Evolutionary conservation across 768 basidiomycete genomes (phyloP), one percentile per base, ranked within the genome.

Genomic region (Boletus fagicola): DNA sequence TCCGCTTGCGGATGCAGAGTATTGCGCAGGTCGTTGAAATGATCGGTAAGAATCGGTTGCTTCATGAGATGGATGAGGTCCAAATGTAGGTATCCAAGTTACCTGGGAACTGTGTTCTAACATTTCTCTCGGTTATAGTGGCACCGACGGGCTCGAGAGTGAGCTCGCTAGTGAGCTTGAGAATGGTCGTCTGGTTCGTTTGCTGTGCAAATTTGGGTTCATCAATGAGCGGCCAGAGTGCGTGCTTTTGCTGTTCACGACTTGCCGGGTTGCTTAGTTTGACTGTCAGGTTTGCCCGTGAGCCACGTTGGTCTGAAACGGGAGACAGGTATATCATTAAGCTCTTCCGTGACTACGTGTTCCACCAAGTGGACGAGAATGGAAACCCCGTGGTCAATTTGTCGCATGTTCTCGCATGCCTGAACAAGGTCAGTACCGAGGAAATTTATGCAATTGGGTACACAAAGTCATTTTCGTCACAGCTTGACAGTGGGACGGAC

Each of bases 171-270:
- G 87, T 40, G 96, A 98, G 69, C 78, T 98, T 22, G 97, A 98
- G 77, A 98, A 99, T 66, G 94, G 90, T 0, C 81, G 97, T 28
- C 78, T 98, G 11, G 90, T 98, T 31, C 81, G 97, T 48, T 73
- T 98, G 49, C 76, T 98, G 58, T 87, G 87, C 72, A 99, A 98
- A 75, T 88, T 99, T 64, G 94, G 94, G 0, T 98, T 99, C 73
- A 98, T 99, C 76, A 98, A 98, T 70, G 97, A 99, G 69, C 82
- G 97, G n/a, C 96, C 97, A 3, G 97, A 98, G 94, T 98, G 68
- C 54, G 91, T 81, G 7, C 18, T 36, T 54, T 24, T 40, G 10
- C 39, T 3, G n/a, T 42, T 20, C 18, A 15, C 10, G 42, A 20
- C 39, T 28, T 4, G 31, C 33, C 10, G 6, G 31, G 35, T 53